A percentile compares a stretch with the other conserved stretches of the same genome.
Evolutionary conservation across 192 early-diverging fungal species (phyloP).

Genomic region (Backusella parvicylindrica): DNA sequence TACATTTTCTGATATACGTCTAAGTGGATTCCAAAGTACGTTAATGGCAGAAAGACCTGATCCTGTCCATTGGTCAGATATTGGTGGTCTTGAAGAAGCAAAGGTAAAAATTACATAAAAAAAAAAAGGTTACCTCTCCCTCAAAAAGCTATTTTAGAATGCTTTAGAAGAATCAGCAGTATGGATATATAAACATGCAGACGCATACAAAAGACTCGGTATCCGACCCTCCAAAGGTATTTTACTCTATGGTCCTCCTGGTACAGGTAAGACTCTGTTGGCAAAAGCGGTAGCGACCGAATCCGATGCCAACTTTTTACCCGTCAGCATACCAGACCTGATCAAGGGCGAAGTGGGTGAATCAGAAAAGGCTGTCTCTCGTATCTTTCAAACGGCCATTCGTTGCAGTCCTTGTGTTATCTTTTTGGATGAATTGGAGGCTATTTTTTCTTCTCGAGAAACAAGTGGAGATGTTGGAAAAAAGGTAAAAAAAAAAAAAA

Average conservation of each 20-base stretch:
- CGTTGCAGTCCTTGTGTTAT: constrained; percentile 74
- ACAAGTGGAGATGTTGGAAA: constrained; percentile 64
- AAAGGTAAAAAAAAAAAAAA: constrained; percentile 38
- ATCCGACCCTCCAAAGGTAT: constrained; percentile 78
- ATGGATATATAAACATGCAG: constrained; percentile 69
- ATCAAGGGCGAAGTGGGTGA: constrained; percentile 91
- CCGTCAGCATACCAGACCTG: constrained; percentile 76
- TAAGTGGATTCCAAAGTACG: constrained; percentile 30
- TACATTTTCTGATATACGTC: constrained; percentile 30
- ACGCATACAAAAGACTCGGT: constrained; percentile 63
- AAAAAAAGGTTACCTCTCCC: neutral
- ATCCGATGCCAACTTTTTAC: constrained; percentile 75
- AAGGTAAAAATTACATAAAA: constrained; percentile 48
- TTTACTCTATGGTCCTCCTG: constrained; percentile 83
- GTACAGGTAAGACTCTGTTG: constrained; percentile 91
- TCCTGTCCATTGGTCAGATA: constrained; percentile 66
- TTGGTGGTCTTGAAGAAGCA: constrained; percentile 72
- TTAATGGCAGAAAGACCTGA: constrained; percentile 43
- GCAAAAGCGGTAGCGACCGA: constrained; percentile 83
- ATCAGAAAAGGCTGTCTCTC: constrained; percentile 87
- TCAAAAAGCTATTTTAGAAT: constrained; percentile 24
- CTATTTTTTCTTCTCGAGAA: constrained; percentile 75
- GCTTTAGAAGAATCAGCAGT: constrained; percentile 72
- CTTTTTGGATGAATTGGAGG: constrained; percentile 94
- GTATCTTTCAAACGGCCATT: constrained; percentile 68